A percentile compares a stretch with the other conserved stretches of the same genome.
phyloP scores from a whole-genome alignment of 148 eudicot genomes.

The Cornus controversa region DNA sequence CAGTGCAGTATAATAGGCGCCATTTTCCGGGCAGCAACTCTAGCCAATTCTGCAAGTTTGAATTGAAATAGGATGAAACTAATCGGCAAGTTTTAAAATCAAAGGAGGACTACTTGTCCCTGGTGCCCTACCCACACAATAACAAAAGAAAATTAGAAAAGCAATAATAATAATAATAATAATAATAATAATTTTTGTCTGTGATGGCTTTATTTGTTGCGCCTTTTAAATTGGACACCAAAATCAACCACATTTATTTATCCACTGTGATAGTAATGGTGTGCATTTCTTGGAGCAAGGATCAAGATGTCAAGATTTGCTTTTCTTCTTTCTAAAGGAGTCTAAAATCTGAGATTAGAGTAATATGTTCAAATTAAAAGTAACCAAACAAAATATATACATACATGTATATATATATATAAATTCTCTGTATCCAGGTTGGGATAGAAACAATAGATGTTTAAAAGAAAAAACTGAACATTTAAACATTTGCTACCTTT shows the following conservation, averaged over 20 bases:
- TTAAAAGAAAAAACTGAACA: not conserved
- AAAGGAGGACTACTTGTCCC: too few species aligned
- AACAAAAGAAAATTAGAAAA: not conserved
- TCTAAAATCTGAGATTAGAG: not conserved
- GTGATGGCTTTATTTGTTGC: not conserved
- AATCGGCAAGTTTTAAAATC: not conserved
- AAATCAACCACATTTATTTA: too few species aligned
- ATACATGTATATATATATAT: too few species aligned
- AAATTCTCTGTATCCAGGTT: not conserved
- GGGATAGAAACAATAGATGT: not conserved
- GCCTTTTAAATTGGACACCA: not conserved
- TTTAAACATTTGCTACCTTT: constrained; percentile 40
- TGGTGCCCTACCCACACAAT: not conserved
- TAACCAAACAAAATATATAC: not conserved
- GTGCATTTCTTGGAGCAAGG: not conserved
- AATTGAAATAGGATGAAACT: not conserved
- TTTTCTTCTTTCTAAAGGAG: not conserved
- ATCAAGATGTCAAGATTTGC: not conserved
- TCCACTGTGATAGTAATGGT: not conserved
- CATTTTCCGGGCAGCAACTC: constrained; percentile 82
- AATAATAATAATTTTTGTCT: not conserved
- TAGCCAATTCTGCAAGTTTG: constrained; percentile 66
- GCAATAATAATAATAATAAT: not conserved
- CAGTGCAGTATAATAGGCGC: constrained; percentile 83
- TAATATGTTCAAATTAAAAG: not conserved